Conservation (phyloP, 148 eudicot genomes). For the Camellia granthamiana region DNA sequence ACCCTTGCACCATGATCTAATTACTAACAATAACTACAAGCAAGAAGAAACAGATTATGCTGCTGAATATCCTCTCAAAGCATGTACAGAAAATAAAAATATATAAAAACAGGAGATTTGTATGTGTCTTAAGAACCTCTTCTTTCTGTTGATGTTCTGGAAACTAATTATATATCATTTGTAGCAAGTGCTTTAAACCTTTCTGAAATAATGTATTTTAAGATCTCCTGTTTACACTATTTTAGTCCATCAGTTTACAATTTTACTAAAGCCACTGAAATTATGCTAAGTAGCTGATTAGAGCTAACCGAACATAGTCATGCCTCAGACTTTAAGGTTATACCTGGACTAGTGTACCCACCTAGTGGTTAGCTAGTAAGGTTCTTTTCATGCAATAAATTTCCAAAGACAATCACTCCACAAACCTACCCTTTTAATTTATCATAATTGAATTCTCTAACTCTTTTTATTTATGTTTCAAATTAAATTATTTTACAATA, state of each 20-base stretch:
- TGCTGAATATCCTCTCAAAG: background rate
- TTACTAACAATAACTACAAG: slow-evolving; percentile 8
- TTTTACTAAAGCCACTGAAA: background rate
- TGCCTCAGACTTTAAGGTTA: background rate
- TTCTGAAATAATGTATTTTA: background rate
- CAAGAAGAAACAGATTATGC: background rate
- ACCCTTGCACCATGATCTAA: slow-evolving; percentile 32
- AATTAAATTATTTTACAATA: too few species aligned
- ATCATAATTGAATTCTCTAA: too few species aligned
- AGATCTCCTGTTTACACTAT: background rate
- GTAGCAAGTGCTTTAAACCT: background rate
- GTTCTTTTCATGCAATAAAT: too few species aligned
- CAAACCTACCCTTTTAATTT: too few species aligned
- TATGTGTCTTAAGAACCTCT: background rate
- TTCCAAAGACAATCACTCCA: too few species aligned
- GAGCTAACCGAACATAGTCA: background rate
- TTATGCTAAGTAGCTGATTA: background rate
- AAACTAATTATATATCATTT: background rate
- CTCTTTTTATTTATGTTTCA: too few species aligned
- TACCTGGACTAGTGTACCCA: too few species aligned
- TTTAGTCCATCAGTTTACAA: background rate
- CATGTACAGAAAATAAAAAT: background rate
- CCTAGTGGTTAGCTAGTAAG: too few species aligned
- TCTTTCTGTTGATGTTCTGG: background rate
- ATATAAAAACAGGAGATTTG: background rate